Evolutionary conservation across 345 rosid genomes (phyloP).

Genomic region (Xanthoceras sorbifolium): DNA sequence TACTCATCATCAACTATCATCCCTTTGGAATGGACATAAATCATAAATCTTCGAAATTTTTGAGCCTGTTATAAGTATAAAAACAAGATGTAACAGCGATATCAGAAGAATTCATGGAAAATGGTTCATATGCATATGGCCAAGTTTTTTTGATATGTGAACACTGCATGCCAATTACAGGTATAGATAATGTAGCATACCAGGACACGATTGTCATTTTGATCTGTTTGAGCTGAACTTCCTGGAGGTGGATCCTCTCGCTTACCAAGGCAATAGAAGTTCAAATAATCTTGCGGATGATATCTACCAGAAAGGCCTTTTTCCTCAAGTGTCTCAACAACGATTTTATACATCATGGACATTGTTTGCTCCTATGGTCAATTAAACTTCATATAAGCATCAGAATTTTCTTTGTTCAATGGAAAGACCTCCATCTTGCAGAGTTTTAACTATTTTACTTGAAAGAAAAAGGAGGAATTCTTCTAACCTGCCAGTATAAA

Average conservation of each 20-base stretch:
- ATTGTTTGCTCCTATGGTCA: constrained; percentile 64
- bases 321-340: constrained; percentile 47
- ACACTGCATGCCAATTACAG: too few species aligned
- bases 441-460: too few species aligned
- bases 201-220: constrained; percentile 43
- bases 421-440: background rate
- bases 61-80: constrained; percentile 40
- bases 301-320: constrained; percentile 41
- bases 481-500: constrained; percentile 67
- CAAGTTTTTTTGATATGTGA: too few species aligned
- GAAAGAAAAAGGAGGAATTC: background rate
- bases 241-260: constrained; percentile 40
- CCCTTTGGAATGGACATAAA: constrained; percentile 75
- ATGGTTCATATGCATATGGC: too few species aligned
- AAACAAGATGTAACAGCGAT: constrained; percentile 1
- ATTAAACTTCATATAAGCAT: constrained; percentile 14
- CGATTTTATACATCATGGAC: constrained; percentile 64
- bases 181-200: constrained; percentile 30
- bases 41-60: constrained; percentile 60
- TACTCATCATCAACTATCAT: constrained; percentile 78
- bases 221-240: constrained; percentile 18
- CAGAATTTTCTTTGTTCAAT: background rate
- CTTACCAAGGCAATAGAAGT: constrained; percentile 75
- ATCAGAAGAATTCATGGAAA: too few species aligned
- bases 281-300: constrained; percentile 62